Evolutionary conservation across 306 rosid genomes (phyloP).

Genomic region (Quercus rubra): DNA sequence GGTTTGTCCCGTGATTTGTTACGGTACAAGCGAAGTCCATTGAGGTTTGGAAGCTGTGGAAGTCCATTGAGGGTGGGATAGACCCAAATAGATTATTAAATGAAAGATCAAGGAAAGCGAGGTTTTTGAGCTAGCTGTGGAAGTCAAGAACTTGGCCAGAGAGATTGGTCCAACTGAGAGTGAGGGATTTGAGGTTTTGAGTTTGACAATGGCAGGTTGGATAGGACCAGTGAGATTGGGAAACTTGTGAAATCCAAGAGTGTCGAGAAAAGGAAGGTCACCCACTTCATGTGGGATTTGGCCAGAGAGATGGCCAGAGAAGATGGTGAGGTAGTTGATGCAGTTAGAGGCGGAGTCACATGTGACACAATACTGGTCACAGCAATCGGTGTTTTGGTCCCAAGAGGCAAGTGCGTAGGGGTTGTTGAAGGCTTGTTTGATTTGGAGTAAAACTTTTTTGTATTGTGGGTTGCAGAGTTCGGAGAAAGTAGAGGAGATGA

Average conservation of each 20-base stretch:
- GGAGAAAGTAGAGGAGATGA: constrained; percentile 34
- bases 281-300: constrained; percentile 61
- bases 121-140: constrained; percentile 47
- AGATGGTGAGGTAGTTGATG: constrained; percentile 45
- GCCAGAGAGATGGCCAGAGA: constrained; percentile 35
- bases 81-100: constrained; percentile 52
- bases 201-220: constrained; percentile 55
- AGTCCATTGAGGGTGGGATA: constrained; percentile 53
- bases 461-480: constrained; percentile 60
- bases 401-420: constrained; percentile 61
- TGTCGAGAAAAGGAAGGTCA: constrained; percentile 54
- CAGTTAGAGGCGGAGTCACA: constrained; percentile 59
- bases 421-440: constrained; percentile 61
- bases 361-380: constrained; percentile 52
- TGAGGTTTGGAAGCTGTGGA: constrained; percentile 32
- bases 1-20: constrained; percentile 47
- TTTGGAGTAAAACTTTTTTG: constrained; percentile 59
- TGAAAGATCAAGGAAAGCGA: constrained; percentile 41
- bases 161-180: constrained; percentile 48
- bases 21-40: constrained; percentile 35
- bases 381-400: constrained; percentile 55
- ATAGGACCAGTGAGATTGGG: constrained; percentile 63
- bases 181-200: constrained; percentile 42
- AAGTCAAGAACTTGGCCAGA: constrained; percentile 61
- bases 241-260: constrained; percentile 48